Conservation (phyloP, 495 filamentous ascomycete species). For the Chaetomium cochliodes region DNA sequence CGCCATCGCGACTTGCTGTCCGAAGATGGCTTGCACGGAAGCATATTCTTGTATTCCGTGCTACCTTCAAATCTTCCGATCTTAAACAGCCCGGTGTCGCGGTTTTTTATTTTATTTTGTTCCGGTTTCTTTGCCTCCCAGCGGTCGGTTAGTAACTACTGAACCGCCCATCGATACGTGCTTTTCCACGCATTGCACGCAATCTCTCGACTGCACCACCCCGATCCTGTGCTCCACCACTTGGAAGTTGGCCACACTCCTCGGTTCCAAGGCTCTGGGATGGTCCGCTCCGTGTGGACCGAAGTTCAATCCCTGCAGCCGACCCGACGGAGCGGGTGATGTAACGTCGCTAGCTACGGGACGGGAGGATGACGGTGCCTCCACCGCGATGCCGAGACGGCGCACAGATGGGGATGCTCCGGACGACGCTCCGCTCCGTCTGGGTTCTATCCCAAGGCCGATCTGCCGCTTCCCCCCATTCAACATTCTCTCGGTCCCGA, state of each 20-base stretch:
- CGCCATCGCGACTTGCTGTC: not conserved
- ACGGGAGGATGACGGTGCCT: not conserved
- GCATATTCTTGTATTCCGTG: not conserved
- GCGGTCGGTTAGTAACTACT: not conserved
- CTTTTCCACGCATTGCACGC: not conserved
- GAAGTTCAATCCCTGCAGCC: slow-evolving; percentile 2
- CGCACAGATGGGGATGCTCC: slow-evolving; percentile 7
- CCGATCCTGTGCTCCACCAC: not conserved
- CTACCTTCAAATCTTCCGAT: not conserved
- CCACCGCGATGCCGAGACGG: slow-evolving; percentile 1
- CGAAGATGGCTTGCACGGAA: not conserved
- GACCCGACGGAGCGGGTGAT: slow-evolving; percentile 11
- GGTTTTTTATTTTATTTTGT: not conserved
- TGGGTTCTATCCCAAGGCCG: too few species aligned
- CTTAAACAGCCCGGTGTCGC: not conserved
- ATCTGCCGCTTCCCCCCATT: not conserved
- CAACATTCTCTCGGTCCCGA: too few species aligned
- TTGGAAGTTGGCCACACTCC: not conserved
- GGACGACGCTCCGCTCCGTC: not conserved
- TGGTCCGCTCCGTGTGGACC: not conserved
- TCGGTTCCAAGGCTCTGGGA: not conserved
- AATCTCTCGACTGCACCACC: not conserved
- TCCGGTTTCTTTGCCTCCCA: not conserved
- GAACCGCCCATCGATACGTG: not conserved
- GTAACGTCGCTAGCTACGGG: slow-evolving; percentile 16